A percentile compares a stretch with the other conserved stretches of the same genome.
Evolutionary conservation across 148 eudicot genomes (phyloP).

Genomic region (Camellia japonica): DNA sequence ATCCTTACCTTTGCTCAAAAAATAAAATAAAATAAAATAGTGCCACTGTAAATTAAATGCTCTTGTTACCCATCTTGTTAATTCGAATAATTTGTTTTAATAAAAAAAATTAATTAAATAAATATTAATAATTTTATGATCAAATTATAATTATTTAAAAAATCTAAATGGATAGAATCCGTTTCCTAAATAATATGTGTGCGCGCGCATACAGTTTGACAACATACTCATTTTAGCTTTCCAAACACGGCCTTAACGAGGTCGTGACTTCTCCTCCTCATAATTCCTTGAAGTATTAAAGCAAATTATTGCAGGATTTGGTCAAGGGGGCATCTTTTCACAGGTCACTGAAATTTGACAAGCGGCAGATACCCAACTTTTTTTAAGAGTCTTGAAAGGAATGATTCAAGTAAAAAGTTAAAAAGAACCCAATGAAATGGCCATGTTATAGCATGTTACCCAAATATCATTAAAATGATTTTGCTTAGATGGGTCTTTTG

Average conservation of each 20-base stretch:
- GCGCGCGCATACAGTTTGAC: no score
- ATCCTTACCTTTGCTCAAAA: no score
- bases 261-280: neutral
- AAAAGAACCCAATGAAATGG: neutral
- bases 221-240: neutral
- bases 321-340: neutral
- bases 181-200: no score
- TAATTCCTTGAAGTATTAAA: neutral
- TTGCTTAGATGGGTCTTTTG: neutral
- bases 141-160: no score
- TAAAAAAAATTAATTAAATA: no score
- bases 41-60: no score
- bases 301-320: neutral
- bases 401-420: neutral
- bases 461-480: slow-evolving; percentile 7
- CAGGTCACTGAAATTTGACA: neutral
- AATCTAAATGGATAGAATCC: no score
- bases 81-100: no score
- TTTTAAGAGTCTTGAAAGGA: neutral
- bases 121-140: no score
- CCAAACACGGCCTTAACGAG: neutral
- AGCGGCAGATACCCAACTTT: neutral
- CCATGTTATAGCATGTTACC: slow-evolving; percentile 17
- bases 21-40: no score
- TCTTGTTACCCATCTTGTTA: no score